Evolutionary conservation across 495 filamentous ascomycete genomes (phyloP), one percentile per base, ranked within the genome.

Genomic region (Choiromyces venosus): DNA sequence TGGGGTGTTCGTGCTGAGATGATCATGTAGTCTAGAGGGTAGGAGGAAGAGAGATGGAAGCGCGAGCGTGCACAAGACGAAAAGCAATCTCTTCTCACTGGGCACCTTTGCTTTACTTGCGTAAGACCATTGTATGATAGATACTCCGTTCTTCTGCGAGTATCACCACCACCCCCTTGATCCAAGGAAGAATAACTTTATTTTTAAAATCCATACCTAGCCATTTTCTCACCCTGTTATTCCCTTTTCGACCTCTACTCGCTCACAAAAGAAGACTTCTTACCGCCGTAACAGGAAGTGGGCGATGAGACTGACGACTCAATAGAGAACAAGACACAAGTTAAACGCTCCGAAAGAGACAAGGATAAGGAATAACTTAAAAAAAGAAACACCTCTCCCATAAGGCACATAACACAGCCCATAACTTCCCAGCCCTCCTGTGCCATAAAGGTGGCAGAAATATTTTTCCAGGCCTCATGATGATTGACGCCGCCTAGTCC

Each of bases 381-480:
- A 61, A 46, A 61, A 61, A 61, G 25, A 61, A 33, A 61, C 25
- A 33, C 52, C 12, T 14, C 25, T 3, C 52, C n/a, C n/a, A 46
- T 46, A 2, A 25, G 46, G 29, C 46, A 29, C 25, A 33, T 33
- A 61, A 33, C 52, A 61, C 52, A 61, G 25, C 25, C 52, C 25
- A 29, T 29, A 29, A 9, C 25, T 61, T 33, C 52, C 52, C 18
- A 16, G 52, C 52, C 52, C 52, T 33, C 52, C 25, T 61, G 25
- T 61, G 25, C 52, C 52, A 18, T 61, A 61, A 61, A 61, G 25
- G 52, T 61, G 52, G 52, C 25, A 33, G 52, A 61, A 61, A 61
- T 61, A 29, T 33, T 61, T 61, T 61, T 61, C 52, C 52, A 61
- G 52, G 52, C 52, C 52, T 33, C 52, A 61, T 33, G 52, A 61